Percentiles rank a stretch among this genome's conserved stretches.
Conservation (phyloP, 441 rosid genomes). For the Populus hybrid region DNA sequence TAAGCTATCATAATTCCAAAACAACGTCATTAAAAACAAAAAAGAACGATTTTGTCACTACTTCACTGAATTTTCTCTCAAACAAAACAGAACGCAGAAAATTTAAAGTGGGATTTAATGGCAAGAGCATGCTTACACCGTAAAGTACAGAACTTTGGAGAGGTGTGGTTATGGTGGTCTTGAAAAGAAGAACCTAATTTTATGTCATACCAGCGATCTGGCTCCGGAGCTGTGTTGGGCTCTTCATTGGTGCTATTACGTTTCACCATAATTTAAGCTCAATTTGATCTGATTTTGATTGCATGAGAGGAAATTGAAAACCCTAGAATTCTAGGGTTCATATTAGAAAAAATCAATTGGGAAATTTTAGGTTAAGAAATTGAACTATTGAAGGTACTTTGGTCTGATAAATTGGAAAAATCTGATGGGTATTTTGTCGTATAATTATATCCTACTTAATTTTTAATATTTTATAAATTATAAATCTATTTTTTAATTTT, state of each 20-base stretch:
- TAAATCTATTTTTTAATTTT: no score
- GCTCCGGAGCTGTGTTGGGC: constrained; percentile 58
- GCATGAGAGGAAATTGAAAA: constrained; percentile 5
- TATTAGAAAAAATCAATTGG: constrained; percentile 1
- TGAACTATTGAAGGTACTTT: constrained; percentile 3
- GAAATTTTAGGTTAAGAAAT: neutral
- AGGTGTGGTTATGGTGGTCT: constrained; percentile 44
- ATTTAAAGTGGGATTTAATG: neutral
- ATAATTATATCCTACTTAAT: no score
- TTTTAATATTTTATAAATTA: no score
- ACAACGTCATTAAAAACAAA: neutral
- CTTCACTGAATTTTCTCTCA: neutral
- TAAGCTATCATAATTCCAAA: neutral
- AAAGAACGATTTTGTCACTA: neutral
- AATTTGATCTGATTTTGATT: neutral
- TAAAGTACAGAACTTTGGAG: constrained; percentile 57
- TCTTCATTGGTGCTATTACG: constrained; percentile 37
- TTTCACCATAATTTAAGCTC: constrained; percentile 26
- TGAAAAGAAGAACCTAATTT: constrained; percentile 61
- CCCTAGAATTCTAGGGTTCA: constrained; percentile 31
- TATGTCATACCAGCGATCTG: constrained; percentile 80
- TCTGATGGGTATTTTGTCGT: no score
- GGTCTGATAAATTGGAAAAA: neutral
- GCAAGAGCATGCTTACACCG: constrained; percentile 45
- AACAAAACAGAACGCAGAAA: constrained; percentile 34